Conservation (phyloP, 148 eudicot species). For the Rhododendron ovatum region DNA sequence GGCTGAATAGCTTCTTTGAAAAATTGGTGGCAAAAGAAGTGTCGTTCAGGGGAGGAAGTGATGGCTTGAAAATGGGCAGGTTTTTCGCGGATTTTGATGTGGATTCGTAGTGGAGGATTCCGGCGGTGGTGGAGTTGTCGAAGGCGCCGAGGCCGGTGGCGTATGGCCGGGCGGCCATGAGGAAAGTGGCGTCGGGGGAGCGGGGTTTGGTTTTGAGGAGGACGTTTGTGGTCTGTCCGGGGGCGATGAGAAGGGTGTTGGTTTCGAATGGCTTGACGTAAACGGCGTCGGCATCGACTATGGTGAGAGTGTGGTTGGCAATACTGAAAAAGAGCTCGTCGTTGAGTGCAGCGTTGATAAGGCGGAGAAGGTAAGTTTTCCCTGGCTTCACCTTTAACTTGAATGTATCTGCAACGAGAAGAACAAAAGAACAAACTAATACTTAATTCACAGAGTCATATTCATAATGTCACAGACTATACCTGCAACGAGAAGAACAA, state of each 20-base stretch:
- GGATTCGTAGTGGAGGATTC: conserved; percentile 47
- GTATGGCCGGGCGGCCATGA: conserved; percentile 58
- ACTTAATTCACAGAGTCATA: no score
- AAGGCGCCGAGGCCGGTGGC: conserved; percentile 58
- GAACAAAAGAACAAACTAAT: background rate
- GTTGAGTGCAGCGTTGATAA: conserved; percentile 67
- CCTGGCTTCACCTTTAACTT: conserved; percentile 49
- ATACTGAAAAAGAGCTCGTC: conserved; percentile 63
- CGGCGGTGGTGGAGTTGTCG: conserved; percentile 66
- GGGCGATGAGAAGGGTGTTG: conserved; percentile 31
- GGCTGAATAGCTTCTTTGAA: conserved; percentile 41
- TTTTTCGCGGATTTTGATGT: conserved; percentile 15
- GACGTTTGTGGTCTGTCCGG: conserved; percentile 55
- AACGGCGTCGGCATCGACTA: conserved; percentile 45
- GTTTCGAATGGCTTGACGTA: conserved; percentile 48
- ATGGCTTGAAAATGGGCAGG: conserved; percentile 47
- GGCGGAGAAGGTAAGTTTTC: conserved; percentile 44
- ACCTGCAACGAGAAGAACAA: conserved; percentile 7
- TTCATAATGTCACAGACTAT: no score
- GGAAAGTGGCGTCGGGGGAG: conserved; percentile 43
- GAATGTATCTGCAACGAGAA: conserved; percentile 36
- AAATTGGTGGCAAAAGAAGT: conserved; percentile 45
- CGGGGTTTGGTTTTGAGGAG: conserved; percentile 40
- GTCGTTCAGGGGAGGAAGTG: conserved; percentile 50
- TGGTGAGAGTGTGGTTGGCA: conserved; percentile 49